Percentiles rank a stretch among this genome's conserved stretches.
Conservation (phyloP, 495 filamentous ascomycete species). For the Pyrenopolyporus hunteri region DNA sequence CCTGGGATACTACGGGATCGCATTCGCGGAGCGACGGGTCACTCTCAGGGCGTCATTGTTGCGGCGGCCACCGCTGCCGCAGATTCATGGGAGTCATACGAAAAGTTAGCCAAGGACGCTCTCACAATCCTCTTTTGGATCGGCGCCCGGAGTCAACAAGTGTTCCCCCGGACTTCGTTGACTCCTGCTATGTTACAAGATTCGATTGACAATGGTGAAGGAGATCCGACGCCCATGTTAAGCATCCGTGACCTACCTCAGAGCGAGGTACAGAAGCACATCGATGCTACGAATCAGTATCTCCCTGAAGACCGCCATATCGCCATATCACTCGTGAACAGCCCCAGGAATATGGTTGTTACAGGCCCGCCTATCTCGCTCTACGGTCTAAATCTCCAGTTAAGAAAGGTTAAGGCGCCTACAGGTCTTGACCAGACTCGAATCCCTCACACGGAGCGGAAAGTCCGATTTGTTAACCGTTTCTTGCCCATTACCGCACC, state of each 20-base stretch:
- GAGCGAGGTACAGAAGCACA: conserved; percentile 86
- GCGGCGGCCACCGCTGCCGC: conserved; percentile 91
- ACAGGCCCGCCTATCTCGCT: conserved; percentile 94
- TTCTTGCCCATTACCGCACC: conserved; percentile 97
- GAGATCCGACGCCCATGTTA: conserved; percentile 93
- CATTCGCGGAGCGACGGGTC: conserved; percentile 87
- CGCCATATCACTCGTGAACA: conserved; percentile 93
- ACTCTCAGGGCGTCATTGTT: conserved; percentile 94
- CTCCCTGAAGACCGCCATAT: conserved; percentile 92
- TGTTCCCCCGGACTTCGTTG: conserved; percentile 91
- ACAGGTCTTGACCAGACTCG: conserved; percentile 96
- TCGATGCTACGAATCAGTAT: conserved; percentile 94
- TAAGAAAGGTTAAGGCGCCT: conserved; percentile 95
- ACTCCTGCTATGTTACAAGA: conserved; percentile 93
- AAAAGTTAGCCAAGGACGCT: conserved; percentile 74
- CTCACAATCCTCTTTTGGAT: conserved; percentile 99
- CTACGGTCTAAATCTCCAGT: conserved; percentile 90
- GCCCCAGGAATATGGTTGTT: conserved; percentile 94
- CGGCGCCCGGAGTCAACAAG: conserved; percentile 96
- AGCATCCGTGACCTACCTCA: conserved; percentile 91
- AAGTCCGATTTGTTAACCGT: conserved; percentile 93
- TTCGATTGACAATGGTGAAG: conserved; percentile 91
- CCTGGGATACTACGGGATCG: conserved; percentile 84
- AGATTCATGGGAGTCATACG: conserved; percentile 87
- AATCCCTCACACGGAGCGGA: conserved; percentile 92